Conservation (phyloP, 495 filamentous ascomycete species). For the Penicillium argentinense region DNA sequence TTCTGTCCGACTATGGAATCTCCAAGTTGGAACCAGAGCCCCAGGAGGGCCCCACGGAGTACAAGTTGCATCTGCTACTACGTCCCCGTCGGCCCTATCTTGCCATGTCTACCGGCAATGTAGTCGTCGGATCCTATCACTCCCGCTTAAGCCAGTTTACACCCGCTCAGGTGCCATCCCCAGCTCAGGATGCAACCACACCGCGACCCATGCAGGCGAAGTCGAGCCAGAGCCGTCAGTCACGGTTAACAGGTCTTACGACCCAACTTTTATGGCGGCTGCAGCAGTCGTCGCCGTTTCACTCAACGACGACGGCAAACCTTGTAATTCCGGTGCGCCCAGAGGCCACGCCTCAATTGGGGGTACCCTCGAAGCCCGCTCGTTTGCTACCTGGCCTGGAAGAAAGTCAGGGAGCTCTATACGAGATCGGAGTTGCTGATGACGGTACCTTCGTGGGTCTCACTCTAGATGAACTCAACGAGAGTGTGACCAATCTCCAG, state of each 20-base stretch:
- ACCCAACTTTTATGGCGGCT: conserved; percentile 94
- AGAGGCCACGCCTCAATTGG: conserved; percentile 55
- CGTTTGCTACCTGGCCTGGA: conserved; percentile 79
- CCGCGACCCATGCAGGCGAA: conserved; percentile 29
- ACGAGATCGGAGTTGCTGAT: conserved; percentile 95
- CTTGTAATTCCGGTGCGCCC: conserved; percentile 73
- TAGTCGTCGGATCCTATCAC: conserved; percentile 61
- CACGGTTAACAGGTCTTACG: conserved; percentile 84
- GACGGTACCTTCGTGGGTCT: conserved; percentile 90
- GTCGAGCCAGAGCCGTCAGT: conserved; percentile 61
- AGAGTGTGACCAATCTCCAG: conserved; percentile 78
- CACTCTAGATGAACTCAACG: conserved; percentile 86
- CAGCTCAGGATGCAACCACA: conserved; percentile 23
- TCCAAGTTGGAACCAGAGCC: conserved; percentile 85
- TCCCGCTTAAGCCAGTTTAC: conserved; percentile 35
- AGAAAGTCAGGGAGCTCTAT: conserved; percentile 88
- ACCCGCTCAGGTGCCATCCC: conserved; percentile 21
- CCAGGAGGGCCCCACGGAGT: conserved; percentile 91
- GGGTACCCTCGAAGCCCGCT: conserved; percentile 56
- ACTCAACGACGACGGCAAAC: conserved; percentile 68
- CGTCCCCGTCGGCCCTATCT: conserved; percentile 73
- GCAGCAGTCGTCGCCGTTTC: conserved; percentile 91
- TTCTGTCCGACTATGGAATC: conserved; percentile 65
- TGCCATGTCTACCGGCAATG: conserved; percentile 58
- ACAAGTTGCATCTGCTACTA: conserved; percentile 91